Base-by-base conservation (phyloP, 2,329 filamentous ascomycete species). In the Fusarium guadeloupense region DNA sequence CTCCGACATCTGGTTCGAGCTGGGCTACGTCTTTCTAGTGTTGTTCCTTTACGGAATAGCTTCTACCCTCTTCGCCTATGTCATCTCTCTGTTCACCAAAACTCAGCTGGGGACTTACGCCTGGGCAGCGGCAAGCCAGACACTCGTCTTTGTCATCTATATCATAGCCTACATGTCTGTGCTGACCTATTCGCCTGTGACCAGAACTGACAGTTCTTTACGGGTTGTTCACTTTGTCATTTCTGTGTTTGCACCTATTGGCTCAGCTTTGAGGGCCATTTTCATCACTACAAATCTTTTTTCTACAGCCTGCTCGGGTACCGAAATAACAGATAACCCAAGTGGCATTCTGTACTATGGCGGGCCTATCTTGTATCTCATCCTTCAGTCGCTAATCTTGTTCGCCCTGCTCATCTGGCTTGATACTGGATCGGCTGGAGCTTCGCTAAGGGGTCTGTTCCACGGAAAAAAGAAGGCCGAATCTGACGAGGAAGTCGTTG, bases 91-190 rank as follows among this genome's bases (percentile, higher is more conserved):
- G 0, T 90, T 93, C 68, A 86, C 89, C 28, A 85, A 84, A 43
- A 93, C 89, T 26, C 92, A 96, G 74, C 82, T 97, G 6, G 89
- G 90, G 5, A 88, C 93, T 0, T 97, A 95, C 72, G 93, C 92
- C 1, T 90, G 94, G 72, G 87, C 91, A 3, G 90, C 92, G 1
- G 90, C 89, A 16, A 84, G 86, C 14, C 92, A 96, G 74, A 89
- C 89, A 8, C 78, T 90, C 10, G 77, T 89, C 64, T 91, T 93
- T 69, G 76, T 93, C 17, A 72, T 88, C 13, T 93, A 92, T 71
- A 80, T 93, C 59, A 85, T 93, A 66, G 85, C 84, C 2, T 92
- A 91, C 71, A 80, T 92, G 73, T 83, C 80, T 44, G 87, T 91
- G 23, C 79, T 94, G 58, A 94, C 90, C 0, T 97, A 92, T 69